Evolutionary conservation across 2,329 filamentous ascomycete genomes (phyloP).

Genomic region (Incumbomyces lentus): DNA sequence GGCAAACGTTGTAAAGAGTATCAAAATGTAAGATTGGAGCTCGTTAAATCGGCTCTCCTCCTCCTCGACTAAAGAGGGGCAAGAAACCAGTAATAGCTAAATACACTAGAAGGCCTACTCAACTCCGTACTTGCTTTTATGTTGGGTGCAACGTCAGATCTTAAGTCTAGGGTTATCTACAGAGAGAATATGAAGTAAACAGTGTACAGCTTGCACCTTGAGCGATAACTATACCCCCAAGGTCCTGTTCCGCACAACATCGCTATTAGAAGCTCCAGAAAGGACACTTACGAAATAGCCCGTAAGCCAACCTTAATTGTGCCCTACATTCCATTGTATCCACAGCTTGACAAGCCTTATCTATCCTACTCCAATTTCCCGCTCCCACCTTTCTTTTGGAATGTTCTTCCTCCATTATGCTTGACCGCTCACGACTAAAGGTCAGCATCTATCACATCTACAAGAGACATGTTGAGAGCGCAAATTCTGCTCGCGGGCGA

Average conservation of each 20-base stretch:
- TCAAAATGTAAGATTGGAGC: constrained; percentile 50
- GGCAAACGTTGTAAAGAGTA: constrained; percentile 81
- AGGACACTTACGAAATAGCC: too few relatives aligned
- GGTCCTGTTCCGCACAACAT: too few relatives aligned
- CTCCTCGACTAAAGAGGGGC: neutral
- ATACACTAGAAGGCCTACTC: too few relatives aligned
- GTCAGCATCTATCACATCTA: constrained; percentile 23
- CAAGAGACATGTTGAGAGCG: constrained; percentile 23
- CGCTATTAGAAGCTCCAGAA: too few relatives aligned
- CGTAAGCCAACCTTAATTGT: too few relatives aligned
- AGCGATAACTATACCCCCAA: too few relatives aligned
- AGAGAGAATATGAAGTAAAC: too few relatives aligned
- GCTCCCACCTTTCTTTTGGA: constrained; percentile 23
- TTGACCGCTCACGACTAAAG: constrained; percentile 24
- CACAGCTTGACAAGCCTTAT: constrained; percentile 27
- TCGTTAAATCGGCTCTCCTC: neutral
- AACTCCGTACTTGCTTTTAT: too few relatives aligned
- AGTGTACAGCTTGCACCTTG: too few relatives aligned
- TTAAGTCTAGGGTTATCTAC: too few relatives aligned
- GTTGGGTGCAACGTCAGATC: too few relatives aligned
- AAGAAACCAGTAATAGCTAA: too few relatives aligned
- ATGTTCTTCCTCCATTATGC: constrained; percentile 25
- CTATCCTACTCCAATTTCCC: constrained; percentile 27
- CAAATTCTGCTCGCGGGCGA: constrained; percentile 21
- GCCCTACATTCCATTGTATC: constrained; percentile 27